These are phyloP conservation scores for Cyphellophora attinorum DNA, from an alignment of 2,329 filamentous ascomycete species.

Conservation along the genomic window DNA sequence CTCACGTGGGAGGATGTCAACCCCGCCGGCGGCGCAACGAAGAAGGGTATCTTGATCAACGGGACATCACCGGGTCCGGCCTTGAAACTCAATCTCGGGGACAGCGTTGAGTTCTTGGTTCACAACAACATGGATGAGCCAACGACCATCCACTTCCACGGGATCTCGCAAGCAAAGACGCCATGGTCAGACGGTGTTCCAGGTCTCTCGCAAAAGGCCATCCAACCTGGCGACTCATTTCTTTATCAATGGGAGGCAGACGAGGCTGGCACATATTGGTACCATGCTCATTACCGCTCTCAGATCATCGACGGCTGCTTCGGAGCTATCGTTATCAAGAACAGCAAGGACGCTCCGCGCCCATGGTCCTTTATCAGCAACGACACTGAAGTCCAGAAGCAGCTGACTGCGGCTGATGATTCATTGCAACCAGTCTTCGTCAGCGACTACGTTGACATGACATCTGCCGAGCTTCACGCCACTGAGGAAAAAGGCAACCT, in stretches of 20 bases:
- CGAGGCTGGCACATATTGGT: conserved; percentile 51
- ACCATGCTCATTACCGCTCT: conserved; percentile 56
- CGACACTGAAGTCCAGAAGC: conserved; percentile 29
- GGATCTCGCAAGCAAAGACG: conserved; percentile 67
- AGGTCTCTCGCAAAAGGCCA: conserved; percentile 58
- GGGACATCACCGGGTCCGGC: conserved; percentile 65
- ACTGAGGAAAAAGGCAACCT: conserved; percentile 22
- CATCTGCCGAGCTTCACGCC: conserved; percentile 35
- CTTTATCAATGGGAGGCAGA: conserved; percentile 49
- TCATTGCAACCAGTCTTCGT: conserved; percentile 41
- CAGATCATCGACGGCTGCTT: conserved; percentile 62
- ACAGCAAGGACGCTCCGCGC: conserved; percentile 24
- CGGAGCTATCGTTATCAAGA: conserved; percentile 53
- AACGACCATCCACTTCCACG: conserved; percentile 67
- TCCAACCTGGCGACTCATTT: conserved; percentile 53
- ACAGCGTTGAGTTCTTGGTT: conserved; percentile 60
- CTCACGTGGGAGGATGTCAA: conserved; percentile 26
- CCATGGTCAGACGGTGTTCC: conserved; percentile 65
- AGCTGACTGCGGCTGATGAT: conserved; percentile 42
- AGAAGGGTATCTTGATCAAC: conserved; percentile 60
- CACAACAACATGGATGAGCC: conserved; percentile 57
- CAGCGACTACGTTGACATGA: conserved; percentile 49
- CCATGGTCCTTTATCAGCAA: conserved; percentile 44
- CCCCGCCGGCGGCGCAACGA: conserved; percentile 33
- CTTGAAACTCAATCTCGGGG: conserved; percentile 64